A percentile compares a stretch with the other conserved stretches of the same genome.
These are phyloP conservation scores for Zea luxurians DNA, from an alignment of 176 grass and related monocot species.

Conservation along the genomic window DNA sequence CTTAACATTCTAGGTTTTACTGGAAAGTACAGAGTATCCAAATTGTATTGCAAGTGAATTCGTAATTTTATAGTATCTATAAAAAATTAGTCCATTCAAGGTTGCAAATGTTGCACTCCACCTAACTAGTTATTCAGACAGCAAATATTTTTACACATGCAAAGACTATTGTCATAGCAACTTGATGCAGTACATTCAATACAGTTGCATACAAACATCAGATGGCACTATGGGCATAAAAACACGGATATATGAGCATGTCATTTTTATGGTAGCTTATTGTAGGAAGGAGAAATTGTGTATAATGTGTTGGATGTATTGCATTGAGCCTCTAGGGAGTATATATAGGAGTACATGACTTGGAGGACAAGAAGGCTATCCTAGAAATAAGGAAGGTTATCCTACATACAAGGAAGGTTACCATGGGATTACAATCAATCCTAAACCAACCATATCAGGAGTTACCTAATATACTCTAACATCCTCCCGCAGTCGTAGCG, in stretches of 20 bases:
- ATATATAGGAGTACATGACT: no score
- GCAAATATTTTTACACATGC: slow-evolving; percentile 4
- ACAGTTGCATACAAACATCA: slow-evolving; percentile 6
- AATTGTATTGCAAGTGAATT: slow-evolving; percentile 11
- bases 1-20: background rate
- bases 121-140: background rate
- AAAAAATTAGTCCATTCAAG: slow-evolving; percentile 27
- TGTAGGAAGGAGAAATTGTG: no score
- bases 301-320: no score
- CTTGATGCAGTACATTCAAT: background rate
- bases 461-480: no score
- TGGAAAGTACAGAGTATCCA: slow-evolving; percentile 7
- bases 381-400: no score
- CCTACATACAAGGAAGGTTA: no score
- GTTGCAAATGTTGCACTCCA: background rate
- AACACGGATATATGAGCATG: slow-evolving; percentile 5
- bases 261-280: slow-evolving; percentile 7
- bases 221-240: slow-evolving; percentile 8
- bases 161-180: slow-evolving; percentile 1
- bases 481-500: no score
- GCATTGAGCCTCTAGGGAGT: no score
- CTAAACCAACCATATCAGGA: no score
- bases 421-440: no score
- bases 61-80: slow-evolving; percentile 11
- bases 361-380: no score